Evolutionary conservation across 768 basidiomycete genomes (phyloP).

Genomic region (Mycena latifolia): DNA sequence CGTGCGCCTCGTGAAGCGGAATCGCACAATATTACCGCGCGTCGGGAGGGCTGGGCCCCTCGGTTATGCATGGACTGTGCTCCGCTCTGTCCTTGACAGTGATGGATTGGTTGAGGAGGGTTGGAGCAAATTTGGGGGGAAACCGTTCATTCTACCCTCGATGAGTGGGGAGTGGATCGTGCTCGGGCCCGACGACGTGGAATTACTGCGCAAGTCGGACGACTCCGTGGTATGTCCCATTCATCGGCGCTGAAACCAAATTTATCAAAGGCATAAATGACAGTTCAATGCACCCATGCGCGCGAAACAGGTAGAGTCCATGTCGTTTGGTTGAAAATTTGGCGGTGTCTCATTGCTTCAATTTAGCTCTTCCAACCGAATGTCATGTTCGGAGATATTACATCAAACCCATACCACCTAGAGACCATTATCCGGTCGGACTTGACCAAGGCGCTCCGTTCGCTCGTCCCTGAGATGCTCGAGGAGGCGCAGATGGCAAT

Average conservation of each 20-base stretch:
- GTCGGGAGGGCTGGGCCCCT: constrained; percentile 32
- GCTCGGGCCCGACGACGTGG: constrained; percentile 33
- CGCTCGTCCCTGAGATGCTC: constrained; percentile 31
- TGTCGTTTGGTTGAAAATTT: not conserved
- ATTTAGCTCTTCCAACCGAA: constrained; percentile 24
- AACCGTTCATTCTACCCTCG: constrained; percentile 35
- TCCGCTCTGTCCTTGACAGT: constrained; percentile 27
- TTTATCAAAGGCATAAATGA: too few species aligned
- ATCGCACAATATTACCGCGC: constrained; percentile 29
- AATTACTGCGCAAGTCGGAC: constrained; percentile 29
- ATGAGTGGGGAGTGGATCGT: constrained; percentile 32
- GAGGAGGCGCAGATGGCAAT: constrained; percentile 32
- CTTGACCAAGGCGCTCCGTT: constrained; percentile 31
- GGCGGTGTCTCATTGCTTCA: not conserved
- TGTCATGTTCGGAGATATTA: constrained; percentile 29
- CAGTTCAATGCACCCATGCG: constrained; percentile 29
- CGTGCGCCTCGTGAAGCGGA: not conserved
- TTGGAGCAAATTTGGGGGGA: constrained; percentile 27
- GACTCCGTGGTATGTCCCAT: constrained; percentile 30
- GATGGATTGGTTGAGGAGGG: constrained; percentile 33
- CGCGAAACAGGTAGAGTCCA: constrained; percentile 16
- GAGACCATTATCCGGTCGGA: constrained; percentile 31
- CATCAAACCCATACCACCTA: constrained; percentile 28
- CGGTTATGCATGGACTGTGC: constrained; percentile 34
- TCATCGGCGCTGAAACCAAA: too few species aligned